Percentiles rank a stretch among this genome's conserved stretches.
These are phyloP conservation scores for Fusarium luffae DNA, from an alignment of 2,329 filamentous ascomycete species.

Conservation along the genomic window DNA sequence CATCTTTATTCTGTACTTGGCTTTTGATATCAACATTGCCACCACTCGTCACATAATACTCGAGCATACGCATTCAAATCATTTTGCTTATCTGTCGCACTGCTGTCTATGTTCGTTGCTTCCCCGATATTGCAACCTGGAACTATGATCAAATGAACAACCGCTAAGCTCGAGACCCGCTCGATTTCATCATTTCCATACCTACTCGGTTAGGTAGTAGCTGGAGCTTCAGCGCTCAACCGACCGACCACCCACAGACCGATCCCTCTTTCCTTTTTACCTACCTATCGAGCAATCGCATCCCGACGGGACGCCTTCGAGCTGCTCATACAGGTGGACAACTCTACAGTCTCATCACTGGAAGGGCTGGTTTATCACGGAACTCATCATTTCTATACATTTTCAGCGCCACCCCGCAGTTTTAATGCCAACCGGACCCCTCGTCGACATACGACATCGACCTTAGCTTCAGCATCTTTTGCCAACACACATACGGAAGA, in stretches of 20 bases:
- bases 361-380: not conserved
- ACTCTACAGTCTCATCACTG: not conserved
- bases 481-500: not conserved
- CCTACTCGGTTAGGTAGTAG: not conserved
- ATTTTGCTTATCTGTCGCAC: not conserved
- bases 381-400: not conserved
- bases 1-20: not conserved
- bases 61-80: conserved; percentile 10
- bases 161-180: conserved; percentile 22
- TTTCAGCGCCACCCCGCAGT: conserved; percentile 29
- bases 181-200: conserved; percentile 30
- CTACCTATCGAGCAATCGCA: not conserved
- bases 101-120: not conserved
- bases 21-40: conserved; percentile 17
- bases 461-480: not conserved
- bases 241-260: not conserved
- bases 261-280: conserved; percentile 1
- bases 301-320: not conserved
- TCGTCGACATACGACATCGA: conserved; percentile 20
- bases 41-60: conserved; percentile 28
- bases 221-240: conserved; percentile 27
- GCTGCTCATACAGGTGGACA: not conserved
- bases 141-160: conserved; percentile 38
- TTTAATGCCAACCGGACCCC: conserved; percentile 2
- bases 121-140: not conserved